Evolutionary conservation across 1,284 basidiomycete species (phyloP).

Genomic region (Inonotus obliquus): DNA sequence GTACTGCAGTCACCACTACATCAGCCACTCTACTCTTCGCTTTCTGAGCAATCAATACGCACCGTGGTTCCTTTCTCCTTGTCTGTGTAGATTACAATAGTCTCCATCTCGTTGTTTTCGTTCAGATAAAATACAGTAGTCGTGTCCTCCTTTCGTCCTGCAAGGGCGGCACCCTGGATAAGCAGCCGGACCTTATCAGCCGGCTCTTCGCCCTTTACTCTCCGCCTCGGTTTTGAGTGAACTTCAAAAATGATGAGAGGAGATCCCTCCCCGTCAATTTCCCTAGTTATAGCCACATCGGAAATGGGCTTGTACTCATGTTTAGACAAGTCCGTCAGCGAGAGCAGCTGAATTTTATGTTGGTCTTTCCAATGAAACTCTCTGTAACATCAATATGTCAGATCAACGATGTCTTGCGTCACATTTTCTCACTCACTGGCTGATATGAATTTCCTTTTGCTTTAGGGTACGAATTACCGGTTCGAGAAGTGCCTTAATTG

Average conservation of each 20-base stretch:
- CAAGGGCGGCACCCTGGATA: neutral
- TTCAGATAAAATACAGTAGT: neutral
- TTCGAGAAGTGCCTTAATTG: neutral
- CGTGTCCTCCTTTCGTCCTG: neutral
- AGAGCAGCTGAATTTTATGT: neutral
- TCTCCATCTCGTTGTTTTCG: neutral
- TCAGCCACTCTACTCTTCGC: neutral
- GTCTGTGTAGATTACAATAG: neutral
- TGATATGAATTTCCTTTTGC: neutral
- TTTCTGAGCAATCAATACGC: neutral
- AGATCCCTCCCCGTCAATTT: neutral
- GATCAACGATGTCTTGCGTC: neutral
- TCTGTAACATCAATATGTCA: neutral
- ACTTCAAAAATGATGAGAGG: neutral
- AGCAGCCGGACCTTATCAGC: neutral
- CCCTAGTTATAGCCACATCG: neutral
- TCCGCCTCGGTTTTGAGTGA: neutral
- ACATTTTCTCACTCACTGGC: neutral
- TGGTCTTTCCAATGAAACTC: neutral
- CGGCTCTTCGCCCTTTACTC: neutral
- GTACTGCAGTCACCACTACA: neutral
- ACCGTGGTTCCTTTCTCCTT: neutral
- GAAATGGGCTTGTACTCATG: neutral
- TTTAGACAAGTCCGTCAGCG: neutral
- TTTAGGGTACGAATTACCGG: neutral